These are phyloP conservation scores for Diospyros lotus DNA, from an alignment of 148 eudicot genomes.

Conservation along the genomic window DNA sequence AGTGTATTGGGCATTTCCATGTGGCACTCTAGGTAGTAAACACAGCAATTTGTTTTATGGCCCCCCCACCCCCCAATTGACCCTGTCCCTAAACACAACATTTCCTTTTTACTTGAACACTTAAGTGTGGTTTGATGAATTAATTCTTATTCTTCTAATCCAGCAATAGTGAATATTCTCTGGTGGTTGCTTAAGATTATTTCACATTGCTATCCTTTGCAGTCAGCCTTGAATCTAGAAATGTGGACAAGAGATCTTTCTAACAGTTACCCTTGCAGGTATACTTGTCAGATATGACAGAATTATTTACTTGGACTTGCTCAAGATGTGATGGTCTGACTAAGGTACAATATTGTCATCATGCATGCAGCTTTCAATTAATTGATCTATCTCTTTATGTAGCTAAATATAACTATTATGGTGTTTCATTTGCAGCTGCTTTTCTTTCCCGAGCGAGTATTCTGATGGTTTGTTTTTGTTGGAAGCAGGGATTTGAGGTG, in stretches of 20 bases:
- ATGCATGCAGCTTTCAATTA: no score
- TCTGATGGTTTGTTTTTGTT: conserved; percentile 16
- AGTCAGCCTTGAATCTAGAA: not conserved
- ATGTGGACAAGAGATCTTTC: not conserved
- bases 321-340: conserved; percentile 78
- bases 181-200: not conserved
- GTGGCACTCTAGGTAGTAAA: no score
- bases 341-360: conserved; percentile 36
- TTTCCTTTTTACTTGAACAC: not conserved
- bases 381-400: no score
- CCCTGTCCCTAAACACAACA: not conserved
- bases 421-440: not conserved
- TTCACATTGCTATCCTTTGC: not conserved
- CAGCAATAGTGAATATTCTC: not conserved
- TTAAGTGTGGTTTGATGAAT: not conserved
- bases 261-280: conserved; percentile 44
- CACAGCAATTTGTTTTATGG: not conserved
- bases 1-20: no score
- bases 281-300: conserved; percentile 87
- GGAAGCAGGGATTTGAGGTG: conserved; percentile 77
- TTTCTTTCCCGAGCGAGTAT: not conserved
- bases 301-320: conserved; percentile 86
- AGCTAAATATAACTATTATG: not conserved
- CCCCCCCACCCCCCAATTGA: not conserved
- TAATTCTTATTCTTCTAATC: not conserved